Evolutionary conservation across 2,329 filamentous ascomycete genomes (phyloP), one percentile per base, ranked within the genome.

Genomic region (Mycocentrospora acerina): DNA sequence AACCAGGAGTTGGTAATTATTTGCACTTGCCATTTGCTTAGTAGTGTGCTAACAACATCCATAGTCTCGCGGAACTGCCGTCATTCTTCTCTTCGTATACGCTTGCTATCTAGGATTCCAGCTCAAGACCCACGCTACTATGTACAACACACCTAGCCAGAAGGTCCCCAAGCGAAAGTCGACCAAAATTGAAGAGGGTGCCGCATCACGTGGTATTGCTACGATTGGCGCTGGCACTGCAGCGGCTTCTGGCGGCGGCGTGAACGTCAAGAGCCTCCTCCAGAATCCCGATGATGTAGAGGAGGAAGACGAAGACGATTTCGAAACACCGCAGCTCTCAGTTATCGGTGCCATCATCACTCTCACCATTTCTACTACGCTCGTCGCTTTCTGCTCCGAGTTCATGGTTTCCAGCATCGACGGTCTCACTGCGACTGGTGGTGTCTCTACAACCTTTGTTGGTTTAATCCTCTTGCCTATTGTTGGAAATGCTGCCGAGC

Each of bases 101-200:
- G 82, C 69, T 33, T 85, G 80, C 40, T 96, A 94, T 59, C 82
- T 97, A 2, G 78, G 88, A 67, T 96, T 96, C 75, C 91, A 96
- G 68, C 82, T 97, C 42, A 88, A 89, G 65, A 90, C 90, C 0
- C 90, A 96, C 66, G 76, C 78, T 16, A 73, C 73, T 7, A 83
- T 95, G 63, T 96, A 95, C 74, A 88, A 86, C 62, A 81, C 82
- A 35, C 82, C 87, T 24, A 87, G 84, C 50, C 77, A 87, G 54
- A 95, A 95, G 67, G 85, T 86, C 0, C 79, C 83, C 3, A 88
- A 80, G 57, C 69, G 63, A 36, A 68, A 69, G 26, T 60, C 60
- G 7, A 62, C 67, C 29, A 71, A 74, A 48, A 64, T 78, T 36
- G 64, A 71, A 38, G 69, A 76, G 32, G 77, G 79, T 12, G 73